phyloP scores from a whole-genome alignment of 2,329 filamentous ascomycete genomes.

The Aspergillus intermedius region DNA sequence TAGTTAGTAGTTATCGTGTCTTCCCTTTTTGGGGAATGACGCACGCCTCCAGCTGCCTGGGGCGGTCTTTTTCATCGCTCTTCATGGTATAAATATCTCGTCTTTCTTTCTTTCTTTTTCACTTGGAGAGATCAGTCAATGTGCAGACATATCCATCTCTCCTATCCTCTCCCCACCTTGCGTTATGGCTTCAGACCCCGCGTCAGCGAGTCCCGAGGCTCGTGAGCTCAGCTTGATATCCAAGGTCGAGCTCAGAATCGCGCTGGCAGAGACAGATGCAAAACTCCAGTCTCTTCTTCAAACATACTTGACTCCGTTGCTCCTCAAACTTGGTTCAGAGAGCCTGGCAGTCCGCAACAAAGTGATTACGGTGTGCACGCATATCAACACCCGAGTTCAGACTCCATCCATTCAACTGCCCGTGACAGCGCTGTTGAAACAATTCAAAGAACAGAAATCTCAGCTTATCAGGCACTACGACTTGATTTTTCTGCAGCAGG shows the following conservation, averaged over 20 bases:
- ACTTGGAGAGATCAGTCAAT: conserved; percentile 1
- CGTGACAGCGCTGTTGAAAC: conserved; percentile 74
- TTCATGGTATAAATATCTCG: neutral
- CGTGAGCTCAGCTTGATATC: conserved; percentile 76
- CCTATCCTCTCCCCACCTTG: conserved; percentile 1
- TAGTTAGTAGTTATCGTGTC: conserved; percentile 4
- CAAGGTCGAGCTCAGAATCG: conserved; percentile 79
- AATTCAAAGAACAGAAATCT: conserved; percentile 75
- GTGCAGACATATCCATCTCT: conserved; percentile 4
- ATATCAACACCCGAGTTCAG: conserved; percentile 61
- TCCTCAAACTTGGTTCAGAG: conserved; percentile 80
- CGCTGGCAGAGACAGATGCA: conserved; percentile 72
- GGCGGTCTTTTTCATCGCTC: neutral
- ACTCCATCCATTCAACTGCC: conserved; percentile 66
- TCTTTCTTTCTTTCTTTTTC: neutral
- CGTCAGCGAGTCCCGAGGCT: conserved; percentile 38
- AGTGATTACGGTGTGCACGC: conserved; percentile 64
- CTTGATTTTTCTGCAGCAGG: conserved; percentile 81
- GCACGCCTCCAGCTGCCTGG: conserved; percentile 9
- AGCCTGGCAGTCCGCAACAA: conserved; percentile 74
- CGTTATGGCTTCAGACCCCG: conserved; percentile 28
- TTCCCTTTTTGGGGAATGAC: conserved; percentile 12
- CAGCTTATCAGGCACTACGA: conserved; percentile 81
- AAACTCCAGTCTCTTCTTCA: conserved; percentile 74
- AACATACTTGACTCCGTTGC: conserved; percentile 70